Percentiles rank a stretch among this genome's conserved stretches.
These are phyloP conservation scores for Rhodomyrtus tomentosa DNA, from an alignment of 345 rosid genomes.

Conservation along the genomic window DNA sequence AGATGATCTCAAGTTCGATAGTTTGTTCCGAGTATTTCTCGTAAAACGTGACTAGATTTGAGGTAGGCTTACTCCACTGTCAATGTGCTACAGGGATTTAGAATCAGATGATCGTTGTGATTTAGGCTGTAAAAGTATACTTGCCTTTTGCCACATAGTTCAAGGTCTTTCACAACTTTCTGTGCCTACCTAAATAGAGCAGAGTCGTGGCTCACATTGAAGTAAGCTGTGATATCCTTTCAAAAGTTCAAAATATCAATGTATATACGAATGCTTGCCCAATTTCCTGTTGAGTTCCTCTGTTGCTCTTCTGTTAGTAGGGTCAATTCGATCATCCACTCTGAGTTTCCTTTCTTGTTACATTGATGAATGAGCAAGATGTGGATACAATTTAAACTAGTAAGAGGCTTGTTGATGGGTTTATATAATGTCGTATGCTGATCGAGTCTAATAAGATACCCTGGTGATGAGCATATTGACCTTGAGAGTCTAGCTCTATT, in stretches of 20 bases:
- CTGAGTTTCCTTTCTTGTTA: neutral
- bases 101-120: neutral
- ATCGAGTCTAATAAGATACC: neutral
- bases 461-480: neutral
- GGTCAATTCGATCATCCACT: neutral
- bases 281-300: neutral
- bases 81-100: neutral
- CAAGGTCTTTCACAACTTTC: neutral
- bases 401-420: neutral
- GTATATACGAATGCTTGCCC: neutral
- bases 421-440: neutral
- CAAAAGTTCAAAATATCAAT: neutral
- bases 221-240: neutral
- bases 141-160: neutral
- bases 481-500: neutral
- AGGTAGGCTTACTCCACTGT: neutral
- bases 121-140: neutral
- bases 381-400: neutral
- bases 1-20: neutral
- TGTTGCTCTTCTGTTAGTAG: neutral
- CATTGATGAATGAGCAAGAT: neutral
- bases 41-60: neutral
- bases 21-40: neutral
- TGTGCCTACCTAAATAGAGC: neutral
- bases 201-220: neutral